Evolutionary conservation across 805 yeast genomes (phyloP).

Genomic region (Candida oleophila): DNA sequence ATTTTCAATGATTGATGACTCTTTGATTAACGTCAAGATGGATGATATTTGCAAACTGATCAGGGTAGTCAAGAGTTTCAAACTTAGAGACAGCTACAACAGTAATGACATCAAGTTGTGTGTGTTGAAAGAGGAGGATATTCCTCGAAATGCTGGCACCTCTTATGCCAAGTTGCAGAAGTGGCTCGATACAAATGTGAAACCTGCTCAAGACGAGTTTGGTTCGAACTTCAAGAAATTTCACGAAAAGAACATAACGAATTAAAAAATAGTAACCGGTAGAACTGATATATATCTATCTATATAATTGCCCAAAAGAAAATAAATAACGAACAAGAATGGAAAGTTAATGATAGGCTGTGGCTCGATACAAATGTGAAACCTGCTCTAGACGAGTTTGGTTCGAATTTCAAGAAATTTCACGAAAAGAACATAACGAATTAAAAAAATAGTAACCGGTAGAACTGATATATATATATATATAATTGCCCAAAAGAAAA

Average conservation of each 20-base stretch:
- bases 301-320: too few relatives aligned
- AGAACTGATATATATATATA: too few relatives aligned
- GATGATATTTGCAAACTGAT: constrained; percentile 22
- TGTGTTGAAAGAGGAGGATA: constrained; percentile 25
- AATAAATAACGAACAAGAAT: neutral
- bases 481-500: constrained; percentile 4
- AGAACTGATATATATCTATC: too few relatives aligned
- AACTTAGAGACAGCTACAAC: constrained; percentile 34
- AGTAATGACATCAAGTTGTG: constrained; percentile 16
- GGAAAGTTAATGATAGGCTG: constrained; percentile 11
- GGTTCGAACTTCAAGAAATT: neutral
- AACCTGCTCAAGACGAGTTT: constrained; percentile 10
- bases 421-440: constrained; percentile 1
- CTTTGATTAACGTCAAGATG: constrained; percentile 23
- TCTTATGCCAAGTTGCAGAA: constrained; percentile 14
- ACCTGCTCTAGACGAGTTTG: constrained; percentile 10
- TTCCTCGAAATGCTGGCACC: constrained; percentile 16
- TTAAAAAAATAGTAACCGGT: too few relatives aligned
- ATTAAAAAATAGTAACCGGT: too few relatives aligned
- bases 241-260: neutral
- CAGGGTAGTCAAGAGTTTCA: constrained; percentile 15
- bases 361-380: constrained; percentile 23
- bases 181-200: constrained; percentile 22
- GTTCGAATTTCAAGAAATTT: neutral
- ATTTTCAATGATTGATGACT: constrained; percentile 25